These are phyloP conservation scores for Sherardia arvensis DNA, from an alignment of 257 asterid genomes.

Conservation along the genomic window DNA sequence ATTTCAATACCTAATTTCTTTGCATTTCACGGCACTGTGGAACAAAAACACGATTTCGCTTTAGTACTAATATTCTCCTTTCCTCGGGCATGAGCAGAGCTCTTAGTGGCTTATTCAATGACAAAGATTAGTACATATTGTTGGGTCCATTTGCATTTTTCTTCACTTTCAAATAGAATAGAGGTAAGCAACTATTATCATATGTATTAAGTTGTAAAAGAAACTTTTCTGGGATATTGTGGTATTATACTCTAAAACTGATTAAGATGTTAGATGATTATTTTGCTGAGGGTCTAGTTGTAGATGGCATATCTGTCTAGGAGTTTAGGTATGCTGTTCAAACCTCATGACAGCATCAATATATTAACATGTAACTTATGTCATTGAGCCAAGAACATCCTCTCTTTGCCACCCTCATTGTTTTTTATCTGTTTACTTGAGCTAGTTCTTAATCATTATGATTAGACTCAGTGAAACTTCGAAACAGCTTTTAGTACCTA, in stretches of 20 bases:
- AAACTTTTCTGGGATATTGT: neutral
- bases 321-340: neutral
- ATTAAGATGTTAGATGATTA: neutral
- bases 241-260: neutral
- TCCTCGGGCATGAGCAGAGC: neutral
- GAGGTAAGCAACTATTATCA: neutral
- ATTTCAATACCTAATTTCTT: neutral
- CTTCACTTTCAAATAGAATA: no score
- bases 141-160: neutral
- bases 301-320: neutral
- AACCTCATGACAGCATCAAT: neutral
- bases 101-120: neutral
- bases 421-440: no score
- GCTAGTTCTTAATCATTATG: neutral
- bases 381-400: neutral
- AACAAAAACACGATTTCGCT: neutral
- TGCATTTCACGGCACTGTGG: neutral
- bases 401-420: no score
- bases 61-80: neutral
- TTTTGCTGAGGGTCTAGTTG: neutral
- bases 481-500: neutral
- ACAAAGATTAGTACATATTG: neutral
- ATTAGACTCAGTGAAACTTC: neutral
- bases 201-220: neutral
- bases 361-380: neutral